phyloP scores from a whole-genome alignment of 441 rosid species.

The Erodium moschatum region DNA sequence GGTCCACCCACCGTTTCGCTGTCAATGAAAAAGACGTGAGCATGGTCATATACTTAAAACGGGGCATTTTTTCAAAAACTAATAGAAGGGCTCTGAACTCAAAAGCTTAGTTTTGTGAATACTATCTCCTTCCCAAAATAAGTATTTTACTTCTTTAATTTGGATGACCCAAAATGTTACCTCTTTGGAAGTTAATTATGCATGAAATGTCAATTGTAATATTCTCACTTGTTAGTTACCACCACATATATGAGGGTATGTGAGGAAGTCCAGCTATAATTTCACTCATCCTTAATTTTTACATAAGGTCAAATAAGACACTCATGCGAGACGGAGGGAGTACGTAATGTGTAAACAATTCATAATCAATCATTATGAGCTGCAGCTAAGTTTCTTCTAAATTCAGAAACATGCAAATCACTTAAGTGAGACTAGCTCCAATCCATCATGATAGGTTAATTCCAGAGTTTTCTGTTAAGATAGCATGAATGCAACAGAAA shows the following conservation, averaged over 20 bases:
- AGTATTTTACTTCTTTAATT: background rate
- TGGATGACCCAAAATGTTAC: background rate
- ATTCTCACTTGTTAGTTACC: background rate
- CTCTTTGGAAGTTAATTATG: background rate
- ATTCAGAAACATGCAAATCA: background rate
- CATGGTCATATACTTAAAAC: conserved; percentile 8
- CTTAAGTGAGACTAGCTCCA: background rate
- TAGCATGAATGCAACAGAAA: background rate
- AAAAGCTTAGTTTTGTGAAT: background rate
- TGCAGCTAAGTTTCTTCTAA: background rate
- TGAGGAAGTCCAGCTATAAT: background rate
- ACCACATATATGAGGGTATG: background rate
- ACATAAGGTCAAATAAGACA: background rate
- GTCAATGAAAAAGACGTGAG: conserved; percentile 28
- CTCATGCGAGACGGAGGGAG: background rate
- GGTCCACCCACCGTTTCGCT: conserved; percentile 98
- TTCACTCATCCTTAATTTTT: background rate
- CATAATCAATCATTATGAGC: background rate
- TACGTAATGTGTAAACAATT: background rate
- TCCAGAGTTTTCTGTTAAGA: background rate
- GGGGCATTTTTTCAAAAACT: background rate
- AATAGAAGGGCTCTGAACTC: background rate
- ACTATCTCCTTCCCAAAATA: background rate
- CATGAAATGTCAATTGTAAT: background rate
- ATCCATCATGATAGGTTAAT: background rate